Conservation (phyloP, 805 yeast genomes). For the Starmerella floricola region DNA sequence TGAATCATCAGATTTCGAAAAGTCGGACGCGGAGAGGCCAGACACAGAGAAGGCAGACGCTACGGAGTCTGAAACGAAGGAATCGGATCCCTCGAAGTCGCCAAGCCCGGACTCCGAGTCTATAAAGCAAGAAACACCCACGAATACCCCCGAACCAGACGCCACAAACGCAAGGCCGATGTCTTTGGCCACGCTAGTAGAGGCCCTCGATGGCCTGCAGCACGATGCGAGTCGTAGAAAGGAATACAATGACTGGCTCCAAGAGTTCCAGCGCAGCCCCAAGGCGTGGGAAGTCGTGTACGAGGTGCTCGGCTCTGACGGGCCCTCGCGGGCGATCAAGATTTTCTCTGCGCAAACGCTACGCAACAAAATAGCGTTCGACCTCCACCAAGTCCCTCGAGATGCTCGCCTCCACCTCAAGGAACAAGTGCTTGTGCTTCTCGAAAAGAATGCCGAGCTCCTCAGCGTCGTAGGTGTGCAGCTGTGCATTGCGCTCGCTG, state of each 20-base stretch:
- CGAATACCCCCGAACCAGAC: too few relatives aligned
- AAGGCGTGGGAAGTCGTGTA: conserved; percentile 67
- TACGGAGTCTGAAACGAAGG: too few relatives aligned
- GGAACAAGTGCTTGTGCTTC: conserved; percentile 48
- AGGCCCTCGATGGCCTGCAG: conserved; percentile 23
- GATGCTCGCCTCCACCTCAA: conserved; percentile 51
- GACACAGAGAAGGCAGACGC: too few relatives aligned
- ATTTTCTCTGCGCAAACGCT: conserved; percentile 87
- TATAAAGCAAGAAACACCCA: too few relatives aligned
- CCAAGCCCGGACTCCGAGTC: too few relatives aligned
- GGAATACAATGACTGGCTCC: conserved; percentile 46
- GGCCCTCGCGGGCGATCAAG: conserved; percentile 42
- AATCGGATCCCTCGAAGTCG: too few relatives aligned
- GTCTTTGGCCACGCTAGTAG: conserved; percentile 30
- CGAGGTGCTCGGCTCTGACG: conserved; percentile 35
- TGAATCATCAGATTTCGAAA: too few relatives aligned
- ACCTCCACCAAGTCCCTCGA: conserved; percentile 61
- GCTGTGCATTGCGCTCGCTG: conserved; percentile 67
- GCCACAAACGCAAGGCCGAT: too few relatives aligned
- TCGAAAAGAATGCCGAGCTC: conserved; percentile 36
- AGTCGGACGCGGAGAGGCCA: too few relatives aligned
- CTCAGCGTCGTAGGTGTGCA: conserved; percentile 64
- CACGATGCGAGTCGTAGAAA: conserved; percentile 22
- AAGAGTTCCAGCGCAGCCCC: conserved; percentile 59
- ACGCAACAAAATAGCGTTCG: conserved; percentile 73